These are phyloP conservation scores for Asclepias syriaca DNA, from an alignment of 257 asterid genomes.

Conservation along the genomic window DNA sequence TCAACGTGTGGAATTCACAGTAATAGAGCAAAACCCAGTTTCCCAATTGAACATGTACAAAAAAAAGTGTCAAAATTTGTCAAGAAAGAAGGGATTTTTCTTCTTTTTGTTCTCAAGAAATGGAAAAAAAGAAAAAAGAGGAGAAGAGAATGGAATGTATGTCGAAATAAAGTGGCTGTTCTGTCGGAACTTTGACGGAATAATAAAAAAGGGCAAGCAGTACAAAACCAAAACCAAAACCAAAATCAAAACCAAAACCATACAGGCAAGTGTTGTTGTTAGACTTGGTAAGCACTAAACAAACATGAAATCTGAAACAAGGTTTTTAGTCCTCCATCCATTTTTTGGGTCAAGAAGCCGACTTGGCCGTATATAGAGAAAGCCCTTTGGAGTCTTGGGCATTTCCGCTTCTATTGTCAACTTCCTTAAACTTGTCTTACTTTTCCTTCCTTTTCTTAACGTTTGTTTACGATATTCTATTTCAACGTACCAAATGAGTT, in stretches of 20 bases:
- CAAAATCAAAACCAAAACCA: background rate
- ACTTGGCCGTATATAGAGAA: background rate
- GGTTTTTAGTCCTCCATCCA: background rate
- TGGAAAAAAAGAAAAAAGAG: no score
- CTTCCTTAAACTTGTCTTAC: background rate
- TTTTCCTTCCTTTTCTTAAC: no score
- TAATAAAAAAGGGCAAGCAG: background rate
- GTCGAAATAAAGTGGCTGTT: constrained; percentile 3
- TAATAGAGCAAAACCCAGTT: background rate
- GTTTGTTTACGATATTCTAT: no score
- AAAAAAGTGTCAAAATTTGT: background rate
- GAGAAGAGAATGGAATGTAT: background rate
- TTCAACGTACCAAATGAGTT: no score
- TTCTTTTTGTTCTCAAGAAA: no score
- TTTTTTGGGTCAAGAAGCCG: background rate
- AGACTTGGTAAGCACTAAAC: background rate
- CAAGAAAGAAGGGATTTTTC: background rate
- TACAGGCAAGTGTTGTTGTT: background rate
- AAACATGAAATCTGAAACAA: background rate
- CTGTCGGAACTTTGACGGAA: background rate
- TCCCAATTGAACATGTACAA: background rate
- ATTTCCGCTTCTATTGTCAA: background rate
- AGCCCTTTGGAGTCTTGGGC: background rate
- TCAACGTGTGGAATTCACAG: background rate
- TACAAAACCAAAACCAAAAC: no score